These are phyloP conservation scores for Apiospora rasikravindrae DNA, from an alignment of 2,329 filamentous ascomycete genomes.

Conservation along the genomic window DNA sequence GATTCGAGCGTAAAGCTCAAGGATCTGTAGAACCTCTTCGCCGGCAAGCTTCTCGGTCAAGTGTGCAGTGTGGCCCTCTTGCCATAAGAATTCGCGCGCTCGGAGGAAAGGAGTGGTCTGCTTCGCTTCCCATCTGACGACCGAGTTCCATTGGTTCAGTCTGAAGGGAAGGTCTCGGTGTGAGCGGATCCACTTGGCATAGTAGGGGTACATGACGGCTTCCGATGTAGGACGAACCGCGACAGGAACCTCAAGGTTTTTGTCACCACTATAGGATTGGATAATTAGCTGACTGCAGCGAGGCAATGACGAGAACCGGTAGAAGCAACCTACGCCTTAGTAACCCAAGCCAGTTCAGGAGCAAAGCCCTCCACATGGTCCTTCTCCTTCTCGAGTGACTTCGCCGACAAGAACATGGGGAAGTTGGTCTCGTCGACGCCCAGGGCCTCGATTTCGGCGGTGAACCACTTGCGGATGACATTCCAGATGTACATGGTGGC, in stretches of 20 bases:
- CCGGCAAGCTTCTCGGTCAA: slow-evolving; percentile 81
- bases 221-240: slow-evolving; percentile 73
- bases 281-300: neutral
- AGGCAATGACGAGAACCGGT: slow-evolving; percentile 3
- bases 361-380: slow-evolving; percentile 99
- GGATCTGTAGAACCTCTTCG: slow-evolving; percentile 88
- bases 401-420: slow-evolving; percentile 91
- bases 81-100: slow-evolving; percentile 82
- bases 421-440: slow-evolving; percentile 97
- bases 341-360: slow-evolving; percentile 88
- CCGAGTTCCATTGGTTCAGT: slow-evolving; percentile 97
- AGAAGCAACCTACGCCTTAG: slow-evolving; percentile 67
- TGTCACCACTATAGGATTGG: slow-evolving; percentile 70
- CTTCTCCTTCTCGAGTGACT: slow-evolving; percentile 88
- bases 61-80: slow-evolving; percentile 68
- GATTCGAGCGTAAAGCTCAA: slow-evolving; percentile 89
- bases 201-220: slow-evolving; percentile 47
- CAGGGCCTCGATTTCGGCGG: slow-evolving; percentile 81
- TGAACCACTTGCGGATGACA: slow-evolving; percentile 70
- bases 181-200: slow-evolving; percentile 89
- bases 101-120: slow-evolving; percentile 86
- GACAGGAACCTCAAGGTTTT: slow-evolving; percentile 82
- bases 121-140: slow-evolving; percentile 95
- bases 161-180: slow-evolving; percentile 93
- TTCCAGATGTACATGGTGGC: slow-evolving; percentile 71